These are phyloP conservation scores for Fusarium secorum DNA, from an alignment of 2,329 filamentous ascomycete genomes.

Conservation along the genomic window DNA sequence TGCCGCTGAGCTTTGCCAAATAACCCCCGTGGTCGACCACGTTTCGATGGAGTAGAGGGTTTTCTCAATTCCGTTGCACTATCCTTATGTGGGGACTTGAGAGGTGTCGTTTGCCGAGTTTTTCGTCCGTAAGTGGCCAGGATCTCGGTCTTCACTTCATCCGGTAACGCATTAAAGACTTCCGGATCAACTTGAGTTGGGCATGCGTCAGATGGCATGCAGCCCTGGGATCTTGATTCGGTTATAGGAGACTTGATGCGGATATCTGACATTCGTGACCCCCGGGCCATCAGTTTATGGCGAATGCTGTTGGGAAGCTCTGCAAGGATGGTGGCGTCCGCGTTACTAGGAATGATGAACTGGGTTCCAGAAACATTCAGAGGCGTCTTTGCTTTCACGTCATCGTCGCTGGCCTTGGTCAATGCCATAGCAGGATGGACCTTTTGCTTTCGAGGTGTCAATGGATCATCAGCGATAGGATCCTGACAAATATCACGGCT, in stretches of 20 bases:
- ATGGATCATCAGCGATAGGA: constrained; percentile 63
- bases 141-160: constrained; percentile 85
- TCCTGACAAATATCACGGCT: constrained; percentile 51
- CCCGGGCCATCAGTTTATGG: constrained; percentile 73
- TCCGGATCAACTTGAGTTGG: constrained; percentile 87
- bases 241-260: constrained; percentile 43
- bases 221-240: constrained; percentile 49
- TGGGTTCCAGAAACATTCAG: constrained; percentile 88
- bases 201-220: constrained; percentile 54
- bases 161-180: constrained; percentile 82
- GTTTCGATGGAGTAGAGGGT: constrained; percentile 71
- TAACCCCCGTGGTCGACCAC: constrained; percentile 54
- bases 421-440: constrained; percentile 63
- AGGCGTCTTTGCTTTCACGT: constrained; percentile 68
- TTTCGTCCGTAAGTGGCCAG: constrained; percentile 71
- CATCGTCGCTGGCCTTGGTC: constrained; percentile 55
- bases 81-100: constrained; percentile 65
- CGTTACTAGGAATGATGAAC: constrained; percentile 86
- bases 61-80: constrained; percentile 61
- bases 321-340: constrained; percentile 81
- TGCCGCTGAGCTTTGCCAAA: constrained; percentile 59
- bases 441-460: constrained; percentile 62
- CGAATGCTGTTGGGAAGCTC: constrained; percentile 87
- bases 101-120: constrained; percentile 48
- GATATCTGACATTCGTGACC: constrained; percentile 39